Percentiles rank a stretch among this genome's conserved stretches.
phyloP scores from a whole-genome alignment of 768 basidiomycete species.

The Termitomyces heimii region DNA sequence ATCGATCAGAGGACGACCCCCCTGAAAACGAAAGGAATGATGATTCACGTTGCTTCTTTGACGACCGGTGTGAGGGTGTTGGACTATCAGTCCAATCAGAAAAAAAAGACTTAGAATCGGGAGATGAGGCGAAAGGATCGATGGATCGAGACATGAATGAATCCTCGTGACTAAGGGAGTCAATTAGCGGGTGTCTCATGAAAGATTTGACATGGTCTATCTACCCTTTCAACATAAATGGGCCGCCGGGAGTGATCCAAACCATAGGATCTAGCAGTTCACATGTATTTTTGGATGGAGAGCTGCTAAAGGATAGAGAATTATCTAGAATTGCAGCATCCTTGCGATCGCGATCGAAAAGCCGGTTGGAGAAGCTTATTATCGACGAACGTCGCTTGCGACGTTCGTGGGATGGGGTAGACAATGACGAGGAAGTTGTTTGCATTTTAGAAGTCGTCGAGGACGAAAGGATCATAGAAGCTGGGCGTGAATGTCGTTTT shows the following conservation, averaged over 20 bases:
- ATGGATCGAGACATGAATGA: constrained; percentile 16
- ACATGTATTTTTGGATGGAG: constrained; percentile 12
- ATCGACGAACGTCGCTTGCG: constrained; percentile 26
- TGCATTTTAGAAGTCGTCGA: constrained; percentile 5
- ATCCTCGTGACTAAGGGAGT: constrained; percentile 11
- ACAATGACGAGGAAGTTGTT: not conserved
- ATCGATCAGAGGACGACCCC: constrained; percentile 23
- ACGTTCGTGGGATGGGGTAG: constrained; percentile 5
- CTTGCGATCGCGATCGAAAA: constrained; percentile 32
- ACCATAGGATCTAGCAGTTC: constrained; percentile 15
- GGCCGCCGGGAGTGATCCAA: constrained; percentile 28
- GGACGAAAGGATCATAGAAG: constrained; percentile 23
- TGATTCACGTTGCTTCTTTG: constrained; percentile 22
- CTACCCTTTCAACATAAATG: constrained; percentile 22
- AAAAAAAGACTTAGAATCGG: constrained; percentile 38
- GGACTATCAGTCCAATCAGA: constrained; percentile 30
- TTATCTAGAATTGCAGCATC: constrained; percentile 15
- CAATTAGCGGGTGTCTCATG: not conserved
- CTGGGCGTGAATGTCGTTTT: constrained; percentile 19
- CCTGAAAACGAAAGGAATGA: constrained; percentile 36
- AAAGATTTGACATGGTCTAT: not conserved
- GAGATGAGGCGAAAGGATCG: constrained; percentile 36
- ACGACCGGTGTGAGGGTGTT: constrained; percentile 17
- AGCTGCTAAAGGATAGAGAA: constrained; percentile 16
- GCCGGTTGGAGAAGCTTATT: constrained; percentile 25